These are phyloP conservation scores for Sideroxylon spinosum DNA, from an alignment of 179 eudicot genomes.

Conservation along the genomic window DNA sequence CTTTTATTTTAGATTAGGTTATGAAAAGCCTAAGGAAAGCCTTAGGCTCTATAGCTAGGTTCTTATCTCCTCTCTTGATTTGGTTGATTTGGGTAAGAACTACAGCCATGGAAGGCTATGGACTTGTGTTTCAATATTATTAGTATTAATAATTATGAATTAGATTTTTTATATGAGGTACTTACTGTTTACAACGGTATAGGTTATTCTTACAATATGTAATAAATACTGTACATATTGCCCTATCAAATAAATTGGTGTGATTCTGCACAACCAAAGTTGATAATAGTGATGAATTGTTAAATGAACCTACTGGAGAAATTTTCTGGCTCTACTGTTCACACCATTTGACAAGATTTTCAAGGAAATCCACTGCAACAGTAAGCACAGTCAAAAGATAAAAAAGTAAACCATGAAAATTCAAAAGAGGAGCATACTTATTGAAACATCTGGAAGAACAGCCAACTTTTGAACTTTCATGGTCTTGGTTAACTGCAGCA, in stretches of 20 bases:
- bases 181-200: not conserved
- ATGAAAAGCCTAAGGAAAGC: too few species aligned
- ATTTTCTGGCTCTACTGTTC: not conserved
- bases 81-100: too few species aligned
- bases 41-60: too few species aligned
- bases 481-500: slow-evolving; percentile 43
- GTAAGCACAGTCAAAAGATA: not conserved
- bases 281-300: not conserved
- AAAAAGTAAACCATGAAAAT: not conserved
- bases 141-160: not conserved
- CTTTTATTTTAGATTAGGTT: too few species aligned
- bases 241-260: too few species aligned
- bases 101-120: too few species aligned
- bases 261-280: not conserved
- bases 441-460: slow-evolving; percentile 49
- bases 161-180: not conserved
- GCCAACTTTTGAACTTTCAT: slow-evolving; percentile 59
- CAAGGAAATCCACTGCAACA: not conserved
- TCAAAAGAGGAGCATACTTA: slow-evolving; percentile 34
- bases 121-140: too few species aligned
- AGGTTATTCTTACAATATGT: not conserved
- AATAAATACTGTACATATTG: too few species aligned
- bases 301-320: not conserved
- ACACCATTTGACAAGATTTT: not conserved
- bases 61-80: too few species aligned